Base-by-base conservation (phyloP, 495 filamentous ascomycete species). In the Hypoxylon rickii region DNA sequence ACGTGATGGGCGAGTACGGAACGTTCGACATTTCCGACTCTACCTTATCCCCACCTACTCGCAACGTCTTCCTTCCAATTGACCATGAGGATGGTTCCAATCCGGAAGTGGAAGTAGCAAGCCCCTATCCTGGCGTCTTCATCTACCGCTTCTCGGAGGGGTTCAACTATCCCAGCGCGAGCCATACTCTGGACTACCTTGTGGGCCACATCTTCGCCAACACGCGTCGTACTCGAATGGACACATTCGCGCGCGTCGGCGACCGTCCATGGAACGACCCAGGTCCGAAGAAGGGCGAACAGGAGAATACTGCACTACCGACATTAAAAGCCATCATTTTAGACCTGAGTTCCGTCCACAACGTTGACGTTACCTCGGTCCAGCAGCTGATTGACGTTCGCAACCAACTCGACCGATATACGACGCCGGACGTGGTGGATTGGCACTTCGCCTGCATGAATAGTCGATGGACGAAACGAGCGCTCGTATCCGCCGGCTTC, bases 181-280 rank as follows among this genome's bases (percentile, higher is more conserved):
- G 88, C 67, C 89, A 94, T 72, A 95, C 96, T 68, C 83, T 96
- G 22, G 92, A 97, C 65, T 76, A 85, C 58, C 81, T 98, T 61
- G 84, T 89, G 10, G 65, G 73, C 10, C 81, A 81, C 58, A 89
- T 98, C 54, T 90, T 93, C 72, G 69, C 80, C 16, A 66, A 83
- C 46, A 96, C 93, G 1, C 87, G 90, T 10, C 84, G 87, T 13
- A 96, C 91, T 0, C 89, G 88, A 70, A 80, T 81, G 0, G 64
- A 82, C 31, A 68, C 76, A 0, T 92, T 84, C 61, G 67, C 71
- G 1, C 82, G 79, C 7, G 80, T 75, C 2, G 94, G 94, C 20
- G 95, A 98, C 65, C 84, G 95, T 1, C 92, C 94, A 4, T 98
- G 94, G 94, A 97, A 97, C 67, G 88, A 97, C 65, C 89, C 94